Percentiles rank a stretch among this genome's conserved stretches.
These are phyloP conservation scores for Tillandsia leiboldiana DNA, from an alignment of 176 grass and related monocot species.

Conservation along the genomic window DNA sequence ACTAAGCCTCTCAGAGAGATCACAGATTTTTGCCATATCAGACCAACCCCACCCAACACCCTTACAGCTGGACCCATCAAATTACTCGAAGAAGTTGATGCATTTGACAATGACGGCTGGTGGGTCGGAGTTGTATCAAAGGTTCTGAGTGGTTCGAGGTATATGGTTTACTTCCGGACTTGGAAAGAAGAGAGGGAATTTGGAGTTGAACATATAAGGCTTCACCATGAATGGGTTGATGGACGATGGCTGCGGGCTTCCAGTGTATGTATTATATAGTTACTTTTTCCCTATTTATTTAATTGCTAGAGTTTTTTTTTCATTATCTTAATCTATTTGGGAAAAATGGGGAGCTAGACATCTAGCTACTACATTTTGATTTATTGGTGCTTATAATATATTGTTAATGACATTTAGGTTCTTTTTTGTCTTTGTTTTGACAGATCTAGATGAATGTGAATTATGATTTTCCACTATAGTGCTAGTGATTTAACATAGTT, in stretches of 20 bases:
- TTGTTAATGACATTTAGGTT: too few relatives aligned
- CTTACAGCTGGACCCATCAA: slow-evolving; percentile 23
- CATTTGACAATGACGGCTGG: slow-evolving; percentile 65
- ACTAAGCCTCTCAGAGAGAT: slow-evolving; percentile 46
- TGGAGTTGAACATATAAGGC: slow-evolving; percentile 38
- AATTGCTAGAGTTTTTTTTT: neutral
- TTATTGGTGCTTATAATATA: too few relatives aligned
- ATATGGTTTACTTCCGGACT: slow-evolving; percentile 67
- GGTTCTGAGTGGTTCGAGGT: slow-evolving; percentile 27
- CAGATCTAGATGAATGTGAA: too few relatives aligned
- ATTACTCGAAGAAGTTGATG: slow-evolving; percentile 80
- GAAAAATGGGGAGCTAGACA: neutral
- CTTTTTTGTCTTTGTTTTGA: too few relatives aligned
- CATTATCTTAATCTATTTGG: neutral
- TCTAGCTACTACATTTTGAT: neutral
- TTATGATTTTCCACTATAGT: too few relatives aligned
- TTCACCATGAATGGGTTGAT: slow-evolving; percentile 58
- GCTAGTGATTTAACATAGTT: too few relatives aligned
- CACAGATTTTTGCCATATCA: slow-evolving; percentile 39
- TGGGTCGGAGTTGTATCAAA: slow-evolving; percentile 79
- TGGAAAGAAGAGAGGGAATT: slow-evolving; percentile 69
- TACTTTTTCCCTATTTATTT: neutral
- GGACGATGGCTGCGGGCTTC: slow-evolving; percentile 62
- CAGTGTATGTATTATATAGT: slow-evolving; percentile 21
- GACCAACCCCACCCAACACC: slow-evolving; percentile 39